These are phyloP conservation scores for Rostrohypoxylon terebratum DNA, from an alignment of 495 filamentous ascomycete species.

Conservation along the genomic window DNA sequence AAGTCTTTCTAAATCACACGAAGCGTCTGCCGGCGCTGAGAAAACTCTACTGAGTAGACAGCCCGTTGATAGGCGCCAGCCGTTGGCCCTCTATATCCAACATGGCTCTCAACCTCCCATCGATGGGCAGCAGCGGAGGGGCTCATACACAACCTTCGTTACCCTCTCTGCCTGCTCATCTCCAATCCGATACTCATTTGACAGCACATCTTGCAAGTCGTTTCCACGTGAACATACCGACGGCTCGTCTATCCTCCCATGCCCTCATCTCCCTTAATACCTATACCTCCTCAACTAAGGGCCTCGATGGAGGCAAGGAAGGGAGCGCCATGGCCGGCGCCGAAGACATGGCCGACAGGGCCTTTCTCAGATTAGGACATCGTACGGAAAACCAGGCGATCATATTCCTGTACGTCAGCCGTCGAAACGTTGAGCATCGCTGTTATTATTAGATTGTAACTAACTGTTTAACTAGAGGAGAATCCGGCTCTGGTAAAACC, in stretches of 20 bases:
- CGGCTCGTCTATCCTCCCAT: slow-evolving; percentile 87
- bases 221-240: slow-evolving; percentile 90
- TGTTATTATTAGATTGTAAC: slow-evolving; percentile 31
- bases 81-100: slow-evolving; percentile 47
- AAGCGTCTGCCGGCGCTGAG: slow-evolving; percentile 31
- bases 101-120: slow-evolving; percentile 62
- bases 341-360: slow-evolving; percentile 87
- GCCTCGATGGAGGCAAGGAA: slow-evolving; percentile 87
- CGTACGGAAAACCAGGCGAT: slow-evolving; percentile 93
- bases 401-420: slow-evolving; percentile 81
- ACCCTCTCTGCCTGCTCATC: slow-evolving; percentile 86
- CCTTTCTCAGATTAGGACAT: slow-evolving; percentile 85
- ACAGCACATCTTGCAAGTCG: slow-evolving; percentile 96
- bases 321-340: slow-evolving; percentile 88
- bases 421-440: neutral
- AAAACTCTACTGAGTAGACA: slow-evolving; percentile 29
- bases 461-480: slow-evolving; percentile 70
- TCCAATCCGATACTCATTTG: slow-evolving; percentile 95
- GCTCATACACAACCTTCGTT: slow-evolving; percentile 91
- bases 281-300: slow-evolving; percentile 86
- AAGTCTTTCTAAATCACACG: neutral
- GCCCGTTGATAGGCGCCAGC: slow-evolving; percentile 41
- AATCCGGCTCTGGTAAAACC: slow-evolving; percentile 95
- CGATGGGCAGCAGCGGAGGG: slow-evolving; percentile 61
- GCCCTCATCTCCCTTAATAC: slow-evolving; percentile 92